These are phyloP conservation scores for Sphaerosporella brunnea DNA, from an alignment of 495 filamentous ascomycete species.

Conservation along the genomic window DNA sequence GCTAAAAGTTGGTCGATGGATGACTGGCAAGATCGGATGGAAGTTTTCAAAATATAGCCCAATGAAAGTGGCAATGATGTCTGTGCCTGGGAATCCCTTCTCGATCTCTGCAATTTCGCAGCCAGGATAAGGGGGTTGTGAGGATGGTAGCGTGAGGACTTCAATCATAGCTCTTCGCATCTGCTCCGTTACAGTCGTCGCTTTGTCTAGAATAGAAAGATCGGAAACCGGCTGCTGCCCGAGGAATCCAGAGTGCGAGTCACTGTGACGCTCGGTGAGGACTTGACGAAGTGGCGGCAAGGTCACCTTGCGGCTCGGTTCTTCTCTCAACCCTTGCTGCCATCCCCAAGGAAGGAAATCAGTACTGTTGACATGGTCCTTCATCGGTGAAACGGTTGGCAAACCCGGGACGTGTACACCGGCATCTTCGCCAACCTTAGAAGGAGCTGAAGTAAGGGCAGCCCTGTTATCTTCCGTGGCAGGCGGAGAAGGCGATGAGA, in stretches of 20 bases:
- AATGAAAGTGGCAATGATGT: constrained; percentile 23
- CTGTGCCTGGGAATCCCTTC: constrained; percentile 16
- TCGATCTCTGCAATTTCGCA: constrained; percentile 23
- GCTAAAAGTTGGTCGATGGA: constrained; percentile 25
- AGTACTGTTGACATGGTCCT: constrained; percentile 18
- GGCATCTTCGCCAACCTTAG: not conserved
- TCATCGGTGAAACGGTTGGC: constrained; percentile 22
- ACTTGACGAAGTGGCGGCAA: constrained; percentile 24
- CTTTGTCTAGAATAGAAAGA: not conserved
- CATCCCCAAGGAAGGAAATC: constrained; percentile 25
- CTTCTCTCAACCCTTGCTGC: constrained; percentile 13
- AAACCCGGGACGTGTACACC: constrained; percentile 10
- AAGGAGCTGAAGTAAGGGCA: not conserved
- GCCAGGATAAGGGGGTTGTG: constrained; percentile 11
- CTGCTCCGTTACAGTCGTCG: constrained; percentile 13
- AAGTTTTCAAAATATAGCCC: constrained; percentile 26
- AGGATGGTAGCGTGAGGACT: constrained; percentile 19
- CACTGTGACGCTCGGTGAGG: constrained; percentile 7
- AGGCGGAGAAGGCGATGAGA: not conserved
- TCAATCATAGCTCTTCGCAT: constrained; percentile 23
- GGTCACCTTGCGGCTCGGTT: constrained; percentile 20
- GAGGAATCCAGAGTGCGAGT: constrained; percentile 7
- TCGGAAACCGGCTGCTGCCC: constrained; percentile 6
- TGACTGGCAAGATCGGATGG: constrained; percentile 26
- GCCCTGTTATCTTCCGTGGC: not conserved